Base-by-base conservation (phyloP, 805 yeast genomes). In the Starmerella ratchasimensis region DNA sequence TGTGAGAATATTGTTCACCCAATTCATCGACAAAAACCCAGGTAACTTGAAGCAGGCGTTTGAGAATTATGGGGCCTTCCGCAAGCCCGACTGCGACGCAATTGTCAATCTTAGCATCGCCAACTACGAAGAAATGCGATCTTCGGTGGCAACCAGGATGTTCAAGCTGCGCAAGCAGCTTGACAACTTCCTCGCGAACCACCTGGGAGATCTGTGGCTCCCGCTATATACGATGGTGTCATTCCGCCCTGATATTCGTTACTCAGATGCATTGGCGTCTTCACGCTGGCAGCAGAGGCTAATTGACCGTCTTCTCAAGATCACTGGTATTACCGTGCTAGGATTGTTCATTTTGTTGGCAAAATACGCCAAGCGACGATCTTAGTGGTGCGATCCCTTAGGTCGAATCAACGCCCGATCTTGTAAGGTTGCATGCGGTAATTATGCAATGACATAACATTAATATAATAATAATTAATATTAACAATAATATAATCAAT, bases 221-320 rank as follows among this genome's bases (percentile, higher is more conserved):
- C 94, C 95, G 1, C 62, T 86, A 50, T 86, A 86, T 57, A 76
- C 94, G 8, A 84, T 86, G 96, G 81, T 86, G 3, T 78, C 94
- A 1, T 86, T 86, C 61, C 65, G 94, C 44, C 72, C 76, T 5
- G 94, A 86, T 53, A 76, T 84, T 24, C 64, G 79, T 8, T 86
- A 86, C 52, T 69, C 83, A 1, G 63, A 65, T 36, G 93, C 93
- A 1, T 64, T 80, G 10, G 54, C 55, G 7, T 63, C 66, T 25
- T 73, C 72, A 34, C 54, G 58, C 29, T 61, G 70, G 36, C 94
- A 83, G 57, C 63, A 62, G 25, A 52, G 43, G 10, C 65, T 80
- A 3, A 53, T 83, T 10, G 47, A 44, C 19, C 3, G 24, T 18
- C 28, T 42, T 4, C 24, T 37, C 15, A 31, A 37, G 25, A 38